Base-by-base conservation (phyloP, 352 stramenopile genomes). In the Aphanomyces invadans region DNA sequence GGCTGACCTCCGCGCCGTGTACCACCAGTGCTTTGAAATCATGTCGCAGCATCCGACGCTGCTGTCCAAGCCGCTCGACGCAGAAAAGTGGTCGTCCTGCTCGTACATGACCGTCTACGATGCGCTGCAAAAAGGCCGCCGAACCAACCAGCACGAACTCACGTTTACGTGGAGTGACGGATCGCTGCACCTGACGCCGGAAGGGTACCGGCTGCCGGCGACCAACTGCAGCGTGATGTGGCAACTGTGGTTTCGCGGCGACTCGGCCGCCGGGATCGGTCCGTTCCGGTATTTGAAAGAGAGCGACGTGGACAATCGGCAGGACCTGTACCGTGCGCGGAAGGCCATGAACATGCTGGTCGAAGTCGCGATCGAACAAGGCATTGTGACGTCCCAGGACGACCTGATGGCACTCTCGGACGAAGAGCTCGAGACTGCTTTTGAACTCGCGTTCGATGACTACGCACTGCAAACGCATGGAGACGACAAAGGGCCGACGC, bases 121-220 rank as follows among this genome's bases (percentile, higher is more conserved):
- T 48, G 39, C 39, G 39, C 39, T 48, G 39, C 15, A 48, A n/a
- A 48, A 48, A n/a, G 39, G 39, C 39, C 39, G 39, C n/a, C 39
- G 39, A 15, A n/a, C 39, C 1, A n/a, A 48, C 15, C 17, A 48
- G 39, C 39, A 48, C 39, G 39, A 48, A 48, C n/a, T 48, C n/a
- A 54, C 46, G n/a, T 54, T 54, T 29, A 21, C 46, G 46, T 54
- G 46, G 46, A 11, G 10, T 15, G 46, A 54, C 46, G 46, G 46
- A 10, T 23, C 10, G 10, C n/a, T 21, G 7, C 46, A n/a, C n/a
- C 26, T 11, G 46, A 23, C 46, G 15, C 46, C 46, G 10, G 46
- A 54, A 54, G 10, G 21, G 10, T 54, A n/a, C 10, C 10, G n/a
- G 46, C 10, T 54, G 7, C 46, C 46, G 10, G 21, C 10, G 0